Base-by-base conservation (phyloP, 306 rosid genomes). In the Quercus mongolica region DNA sequence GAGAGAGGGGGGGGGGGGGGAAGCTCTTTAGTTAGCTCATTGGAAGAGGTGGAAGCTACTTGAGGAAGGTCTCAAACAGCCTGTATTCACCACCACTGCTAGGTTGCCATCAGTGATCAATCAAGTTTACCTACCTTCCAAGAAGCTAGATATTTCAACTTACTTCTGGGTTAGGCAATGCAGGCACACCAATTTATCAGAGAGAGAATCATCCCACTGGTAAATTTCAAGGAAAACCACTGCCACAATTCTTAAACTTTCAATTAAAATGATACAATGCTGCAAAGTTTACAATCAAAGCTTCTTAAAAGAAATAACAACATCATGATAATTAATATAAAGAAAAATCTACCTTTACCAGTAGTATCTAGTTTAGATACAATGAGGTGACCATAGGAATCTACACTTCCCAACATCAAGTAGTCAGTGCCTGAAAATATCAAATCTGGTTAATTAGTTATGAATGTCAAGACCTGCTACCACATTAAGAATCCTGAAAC, bases 331-430 rank as follows among this genome's bases (percentile, higher is more conserved):
- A 30, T 49, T 59, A 70, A 15, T 67, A 54, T 56, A 74, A 72
- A 51, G 44, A 30, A 79, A 62, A 73, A 41, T 52, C 65, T 83
- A 94, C 96, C 98, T 84, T 79, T 63, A 76, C 97, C 90, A 76
- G 86, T 76, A 6, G 88, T 77, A 63, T 91, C 94, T 68, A 91
- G 78, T 87, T 92, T 92, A 68, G 98, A 92, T 59, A 94, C 97
- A 80, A 94, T 90, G 59, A 92, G 93, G 80, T 91, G 94, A 54
- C 98, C 98, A 58, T 85, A 89, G 11, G 96, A 87, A 87, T 94
- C 98, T 62, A 94, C 98, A 78, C 92, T 92, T 84, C 98, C 98
- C 88, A 94, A 80, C 76, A 91, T 65, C 72, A 88, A 76, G 83
- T 86, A 75, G 76, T 84, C 92, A 76, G 79, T 69, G 71, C 92